phyloP scores from a whole-genome alignment of 495 filamentous ascomycete genomes.

The Hypoxylon perforatum region DNA sequence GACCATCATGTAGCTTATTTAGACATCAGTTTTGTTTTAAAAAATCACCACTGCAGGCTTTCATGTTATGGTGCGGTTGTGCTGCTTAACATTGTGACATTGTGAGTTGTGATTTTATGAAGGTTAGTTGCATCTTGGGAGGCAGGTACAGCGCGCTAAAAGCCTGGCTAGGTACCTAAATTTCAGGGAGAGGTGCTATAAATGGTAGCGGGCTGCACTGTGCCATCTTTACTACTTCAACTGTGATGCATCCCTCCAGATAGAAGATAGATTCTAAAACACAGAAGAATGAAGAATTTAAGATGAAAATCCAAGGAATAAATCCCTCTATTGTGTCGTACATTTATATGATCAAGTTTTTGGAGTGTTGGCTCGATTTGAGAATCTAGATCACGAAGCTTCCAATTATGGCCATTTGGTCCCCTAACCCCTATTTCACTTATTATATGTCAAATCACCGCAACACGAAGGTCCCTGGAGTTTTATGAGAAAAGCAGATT shows the following conservation, averaged over 20 bases:
- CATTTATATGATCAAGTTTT: neutral
- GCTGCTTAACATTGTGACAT: slow-evolving; percentile 1
- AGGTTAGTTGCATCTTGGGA: neutral
- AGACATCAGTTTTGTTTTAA: neutral
- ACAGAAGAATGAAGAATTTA: neutral
- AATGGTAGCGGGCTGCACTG: neutral
- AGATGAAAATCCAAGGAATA: too few relatives aligned
- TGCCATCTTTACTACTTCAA: neutral
- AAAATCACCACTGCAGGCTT: neutral
- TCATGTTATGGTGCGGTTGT: slow-evolving; percentile 11
- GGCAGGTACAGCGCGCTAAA: slow-evolving; percentile 29
- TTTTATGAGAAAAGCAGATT: neutral
- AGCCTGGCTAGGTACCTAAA: too few relatives aligned
- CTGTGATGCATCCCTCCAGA: neutral
- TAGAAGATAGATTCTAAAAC: slow-evolving; percentile 20
- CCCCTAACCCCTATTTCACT: too few relatives aligned
- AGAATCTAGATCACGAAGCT: neutral
- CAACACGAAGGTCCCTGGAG: neutral
- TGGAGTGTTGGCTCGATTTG: neutral
- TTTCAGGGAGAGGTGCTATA: neutral
- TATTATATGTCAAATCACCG: neutral
- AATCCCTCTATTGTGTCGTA: neutral
- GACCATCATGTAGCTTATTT: slow-evolving; percentile 30
- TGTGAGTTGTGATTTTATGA: slow-evolving; percentile 1
- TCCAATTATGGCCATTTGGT: neutral